Percentiles rank a stretch among this genome's conserved stretches.
Evolutionary conservation across 257 asterid genomes (phyloP).

Genomic region (Haberlea rhodopensis): DNA sequence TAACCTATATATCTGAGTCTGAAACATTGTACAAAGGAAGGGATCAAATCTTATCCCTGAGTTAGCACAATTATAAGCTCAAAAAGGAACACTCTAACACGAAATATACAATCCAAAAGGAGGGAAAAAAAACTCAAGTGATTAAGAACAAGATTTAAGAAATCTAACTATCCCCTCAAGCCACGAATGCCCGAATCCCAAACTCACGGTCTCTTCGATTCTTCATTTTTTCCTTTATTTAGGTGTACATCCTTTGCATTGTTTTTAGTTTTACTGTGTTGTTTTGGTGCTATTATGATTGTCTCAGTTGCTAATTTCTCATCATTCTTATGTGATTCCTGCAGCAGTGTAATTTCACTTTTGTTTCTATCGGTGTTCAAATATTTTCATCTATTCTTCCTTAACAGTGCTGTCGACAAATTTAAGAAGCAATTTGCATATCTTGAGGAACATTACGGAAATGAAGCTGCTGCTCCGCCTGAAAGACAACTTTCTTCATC

Average conservation of each 20-base stretch:
- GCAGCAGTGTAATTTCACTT: background rate
- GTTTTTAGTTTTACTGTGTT: background rate
- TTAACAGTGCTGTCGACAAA: conserved; percentile 88
- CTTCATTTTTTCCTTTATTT: background rate
- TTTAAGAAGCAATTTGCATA: conserved; percentile 93
- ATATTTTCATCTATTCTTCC: background rate
- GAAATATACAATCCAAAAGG: too few species aligned
- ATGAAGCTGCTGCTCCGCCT: conserved; percentile 71
- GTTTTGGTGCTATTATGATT: background rate
- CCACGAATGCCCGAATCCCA: too few species aligned
- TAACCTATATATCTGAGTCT: too few species aligned
- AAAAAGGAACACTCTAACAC: too few species aligned
- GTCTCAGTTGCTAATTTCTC: background rate
- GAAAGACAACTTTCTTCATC: conserved; percentile 98
- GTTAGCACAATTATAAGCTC: too few species aligned
- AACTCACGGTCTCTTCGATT: background rate
- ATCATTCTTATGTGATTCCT: background rate
- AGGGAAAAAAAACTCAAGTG: too few species aligned
- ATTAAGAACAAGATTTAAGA: too few species aligned
- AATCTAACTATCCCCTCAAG: too few species aligned
- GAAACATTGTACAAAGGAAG: too few species aligned
- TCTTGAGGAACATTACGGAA: conserved; percentile 89
- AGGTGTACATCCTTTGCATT: background rate
- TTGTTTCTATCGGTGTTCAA: background rate
- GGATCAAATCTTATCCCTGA: too few species aligned